Percentiles rank a stretch among this genome's conserved stretches.
These are phyloP conservation scores for Tieghemostelium lacteum DNA, from an alignment of 78 protist species.

Conservation along the genomic window DNA sequence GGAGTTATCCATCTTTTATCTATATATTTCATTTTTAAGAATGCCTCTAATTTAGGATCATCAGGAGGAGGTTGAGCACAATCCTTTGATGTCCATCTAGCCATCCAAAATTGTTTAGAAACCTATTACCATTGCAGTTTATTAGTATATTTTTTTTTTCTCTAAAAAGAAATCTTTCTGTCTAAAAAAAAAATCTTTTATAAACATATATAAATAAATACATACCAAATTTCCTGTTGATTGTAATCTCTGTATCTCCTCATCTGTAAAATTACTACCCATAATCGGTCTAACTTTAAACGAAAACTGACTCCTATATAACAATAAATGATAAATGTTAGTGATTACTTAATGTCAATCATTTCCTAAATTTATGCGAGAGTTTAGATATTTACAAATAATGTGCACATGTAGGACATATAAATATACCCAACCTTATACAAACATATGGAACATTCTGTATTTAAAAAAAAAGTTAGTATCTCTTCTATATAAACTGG, in stretches of 20 bases:
- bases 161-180: no score
- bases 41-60: conserved; percentile 49
- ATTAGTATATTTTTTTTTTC: background rate
- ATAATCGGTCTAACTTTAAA: conserved; percentile 73
- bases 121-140: no score
- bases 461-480: background rate
- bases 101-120: conserved; percentile 77
- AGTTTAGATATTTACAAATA: conserved; percentile 16
- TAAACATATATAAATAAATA: background rate
- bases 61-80: conserved; percentile 59
- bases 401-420: conserved; percentile 79
- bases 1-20: conserved; percentile 68
- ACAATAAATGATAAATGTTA: background rate
- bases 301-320: conserved; percentile 18
- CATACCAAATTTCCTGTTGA: conserved; percentile 67
- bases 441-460: conserved; percentile 79
- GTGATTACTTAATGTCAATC: background rate
- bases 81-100: conserved; percentile 59
- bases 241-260: conserved; percentile 61
- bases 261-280: conserved; percentile 58
- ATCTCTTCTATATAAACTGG: background rate
- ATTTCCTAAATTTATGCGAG: background rate
- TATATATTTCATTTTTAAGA: conserved; percentile 60
- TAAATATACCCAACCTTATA: conserved; percentile 53
- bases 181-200: background rate